Conservation (phyloP, 2,329 filamentous ascomycete genomes). For the Parastagonospora avenae region DNA sequence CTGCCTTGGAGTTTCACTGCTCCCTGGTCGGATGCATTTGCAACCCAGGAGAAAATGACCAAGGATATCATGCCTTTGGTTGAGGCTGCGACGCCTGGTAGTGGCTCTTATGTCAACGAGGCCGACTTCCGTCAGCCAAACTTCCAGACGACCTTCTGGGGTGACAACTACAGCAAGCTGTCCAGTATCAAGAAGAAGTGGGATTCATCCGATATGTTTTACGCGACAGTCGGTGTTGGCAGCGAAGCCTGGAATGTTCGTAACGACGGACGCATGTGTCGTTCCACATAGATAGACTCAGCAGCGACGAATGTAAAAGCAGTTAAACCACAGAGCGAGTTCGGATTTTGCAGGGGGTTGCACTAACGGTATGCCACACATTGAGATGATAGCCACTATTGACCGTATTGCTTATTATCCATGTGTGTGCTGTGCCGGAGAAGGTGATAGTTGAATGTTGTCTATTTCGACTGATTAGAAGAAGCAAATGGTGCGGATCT, state of each 20-base stretch:
- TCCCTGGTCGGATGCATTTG: slow-evolving; percentile 20
- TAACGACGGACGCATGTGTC: no score
- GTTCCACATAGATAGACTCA: no score
- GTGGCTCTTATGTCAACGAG: slow-evolving; percentile 38
- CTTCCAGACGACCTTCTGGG: slow-evolving; percentile 32
- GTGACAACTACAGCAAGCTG: slow-evolving; percentile 24
- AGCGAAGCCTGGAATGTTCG: not conserved
- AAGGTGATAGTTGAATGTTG: not conserved
- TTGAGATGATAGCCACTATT: no score
- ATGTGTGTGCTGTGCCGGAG: not conserved
- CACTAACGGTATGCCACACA: no score
- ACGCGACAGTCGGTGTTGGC: slow-evolving; percentile 19
- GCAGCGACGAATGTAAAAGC: no score
- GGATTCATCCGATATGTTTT: slow-evolving; percentile 7
- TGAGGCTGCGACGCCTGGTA: slow-evolving; percentile 23
- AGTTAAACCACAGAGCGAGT: no score
- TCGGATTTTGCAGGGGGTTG: no score
- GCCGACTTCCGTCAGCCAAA: slow-evolving; percentile 30
- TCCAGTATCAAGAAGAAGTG: slow-evolving; percentile 28
- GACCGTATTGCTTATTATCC: no score
- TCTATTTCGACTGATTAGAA: slow-evolving; percentile 27
- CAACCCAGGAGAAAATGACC: slow-evolving; percentile 22
- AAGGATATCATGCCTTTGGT: slow-evolving; percentile 20
- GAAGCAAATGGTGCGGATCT: slow-evolving; percentile 50
- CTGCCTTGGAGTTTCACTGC: slow-evolving; percentile 26